Evolutionary conservation across 2,329 filamentous ascomycete genomes (phyloP), one percentile per base, ranked within the genome.

Genomic region (Xylariaceae sp.): DNA sequence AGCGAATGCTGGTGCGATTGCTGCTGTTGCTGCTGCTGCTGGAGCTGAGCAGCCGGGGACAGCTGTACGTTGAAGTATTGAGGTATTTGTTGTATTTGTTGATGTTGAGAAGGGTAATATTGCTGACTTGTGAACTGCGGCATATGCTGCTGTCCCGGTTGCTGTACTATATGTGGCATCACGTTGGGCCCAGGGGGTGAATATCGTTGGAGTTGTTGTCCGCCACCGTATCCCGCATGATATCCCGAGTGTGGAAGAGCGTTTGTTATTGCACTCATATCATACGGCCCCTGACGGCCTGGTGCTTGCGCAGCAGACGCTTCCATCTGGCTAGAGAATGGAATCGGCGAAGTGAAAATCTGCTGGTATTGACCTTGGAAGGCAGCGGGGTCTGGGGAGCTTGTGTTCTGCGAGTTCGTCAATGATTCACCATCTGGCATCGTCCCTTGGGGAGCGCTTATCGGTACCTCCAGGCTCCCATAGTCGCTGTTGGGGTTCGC

Each of bases 31-130:
- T 63, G 49, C 65, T 72, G 47, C 41, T 66, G 70, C 18, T 66
- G 68, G 40, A 71, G 62, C 46, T 65, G 74, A 58, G 70, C 62
- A 16, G 72, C 68, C 6, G 72, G 61, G 6, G 63, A 54, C 42
- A 76, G 61, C 15, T 75, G 72, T 5, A 68, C 51, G 30, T 66
- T 67, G 45, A 79, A 80, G 55, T 73, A 80, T 12, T 70, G 73
- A n/a, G 69, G 63, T 57, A 75, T 70, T 30, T n/a, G n/a, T n/a
- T n/a, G n/a, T n/a, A n/a, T n/a, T n/a, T n/a, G n/a, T 74, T 65
- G 61, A 41, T 75, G 72, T 47, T 76, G 76, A 8, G 73, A 69
- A 49, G 76, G 57, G 56, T 80, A 81, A 58, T 77, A 81, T 21
- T 71, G 71, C 45, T 77, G 76, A 16, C 76, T 67, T 19, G 68